Evolutionary conservation across 1,284 basidiomycete species (phyloP), one percentile per base, ranked within the genome.

Genomic region (Sutorius eximius): DNA sequence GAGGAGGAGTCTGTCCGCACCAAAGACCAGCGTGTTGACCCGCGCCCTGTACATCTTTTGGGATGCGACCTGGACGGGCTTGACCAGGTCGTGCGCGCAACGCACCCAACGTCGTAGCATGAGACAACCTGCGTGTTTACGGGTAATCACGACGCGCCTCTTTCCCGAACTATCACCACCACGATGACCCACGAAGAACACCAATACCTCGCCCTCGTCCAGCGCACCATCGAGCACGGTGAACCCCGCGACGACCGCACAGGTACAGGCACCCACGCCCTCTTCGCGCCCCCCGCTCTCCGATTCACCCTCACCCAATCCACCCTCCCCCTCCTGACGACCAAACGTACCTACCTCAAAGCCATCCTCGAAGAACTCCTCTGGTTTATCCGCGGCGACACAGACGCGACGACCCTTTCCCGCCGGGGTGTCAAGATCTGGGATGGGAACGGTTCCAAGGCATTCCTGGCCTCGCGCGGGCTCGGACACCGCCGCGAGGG

Each of bases 291-390:
- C 6, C 90, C 87, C 9, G 81, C 87, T 18, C 77, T 98, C 41
- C 89, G 93, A 20, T 98, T 97, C 79, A 89, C 89, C 13, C 85
- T 98, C 50, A 73, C 82, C 8, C 70, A 89, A 71, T 75, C 77
- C 51, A 83, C 83, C 1, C 77, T 99, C 12, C 96, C 96, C 1
- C 82, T 99, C 16, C 79, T 98, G 41, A 98, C 96, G 13, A 99
- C 96, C 0, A 99, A 99, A 73, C 86, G 92, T 57, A 96, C 95
- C 2, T 98, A 98, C 69, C 76, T 89, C 24, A 88, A 92, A 36
- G 95, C 93, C 0, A 95, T 99, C 33, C 76, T 94, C 20, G 95
- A 98, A 70, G 96, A 99, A 68, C 83, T 99, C 0, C 80, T 99
- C 6, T 99, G 97, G 96, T 99, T 99, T 67, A 78, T 98, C 16